These are phyloP conservation scores for Podaxis sp. DNA, from an alignment of 768 basidiomycete genomes.

Conservation along the genomic window DNA sequence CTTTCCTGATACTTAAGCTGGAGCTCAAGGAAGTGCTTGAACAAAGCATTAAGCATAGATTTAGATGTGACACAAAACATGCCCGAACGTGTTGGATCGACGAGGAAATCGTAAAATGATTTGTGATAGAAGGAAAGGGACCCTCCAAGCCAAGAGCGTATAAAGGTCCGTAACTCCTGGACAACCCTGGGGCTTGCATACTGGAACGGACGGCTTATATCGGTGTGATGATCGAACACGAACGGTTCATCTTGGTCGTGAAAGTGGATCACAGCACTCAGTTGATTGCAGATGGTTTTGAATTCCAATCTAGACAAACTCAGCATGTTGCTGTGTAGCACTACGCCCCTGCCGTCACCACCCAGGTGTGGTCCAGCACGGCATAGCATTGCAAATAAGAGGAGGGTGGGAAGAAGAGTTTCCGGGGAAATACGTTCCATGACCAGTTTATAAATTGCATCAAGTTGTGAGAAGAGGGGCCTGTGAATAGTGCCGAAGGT, in stretches of 20 bases:
- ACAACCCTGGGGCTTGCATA: background rate
- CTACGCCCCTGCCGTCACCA: background rate
- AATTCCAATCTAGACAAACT: background rate
- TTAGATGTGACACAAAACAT: background rate
- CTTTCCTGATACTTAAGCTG: background rate
- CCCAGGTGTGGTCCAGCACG: background rate
- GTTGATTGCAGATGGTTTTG: background rate
- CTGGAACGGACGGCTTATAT: background rate
- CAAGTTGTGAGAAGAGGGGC: conserved; percentile 9
- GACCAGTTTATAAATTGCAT: conserved; percentile 13
- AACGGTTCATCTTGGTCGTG: background rate
- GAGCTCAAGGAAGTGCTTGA: background rate
- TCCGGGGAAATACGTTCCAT: conserved; percentile 14
- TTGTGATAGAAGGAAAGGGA: background rate
- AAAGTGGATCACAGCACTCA: background rate
- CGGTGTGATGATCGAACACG: no score
- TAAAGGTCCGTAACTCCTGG: no score
- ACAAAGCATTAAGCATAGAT: background rate
- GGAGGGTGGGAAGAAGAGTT: conserved; percentile 28
- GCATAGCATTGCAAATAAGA: conserved; percentile 14
- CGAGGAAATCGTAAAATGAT: background rate
- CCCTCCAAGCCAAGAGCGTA: background rate
- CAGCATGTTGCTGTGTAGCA: background rate
- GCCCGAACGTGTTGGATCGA: background rate
- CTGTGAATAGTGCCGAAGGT: background rate